Conservation (phyloP, 1,139 yeast species). For the Blastobotrys serpentis region DNA sequence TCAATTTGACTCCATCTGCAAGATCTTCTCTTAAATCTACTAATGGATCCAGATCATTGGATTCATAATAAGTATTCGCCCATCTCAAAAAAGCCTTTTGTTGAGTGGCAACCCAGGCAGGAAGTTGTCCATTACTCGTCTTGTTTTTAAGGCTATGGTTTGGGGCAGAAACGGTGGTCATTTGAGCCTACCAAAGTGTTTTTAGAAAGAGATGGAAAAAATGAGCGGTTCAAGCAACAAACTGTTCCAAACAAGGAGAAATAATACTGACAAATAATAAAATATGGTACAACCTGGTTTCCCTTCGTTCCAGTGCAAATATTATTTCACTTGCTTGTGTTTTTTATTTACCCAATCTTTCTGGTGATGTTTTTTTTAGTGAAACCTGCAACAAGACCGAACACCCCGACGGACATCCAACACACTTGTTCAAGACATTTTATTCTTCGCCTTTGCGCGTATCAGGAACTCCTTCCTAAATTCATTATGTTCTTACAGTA, state of each 20-base stretch:
- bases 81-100: conserved; percentile 43
- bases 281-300: neutral
- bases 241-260: neutral
- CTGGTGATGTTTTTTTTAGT: neutral
- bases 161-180: conserved; percentile 14
- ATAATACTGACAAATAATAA: conserved; percentile 3
- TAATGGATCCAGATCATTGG: conserved; percentile 32
- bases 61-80: conserved; percentile 41
- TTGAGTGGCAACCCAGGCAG: conserved; percentile 44
- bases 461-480: no score
- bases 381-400: conserved; percentile 4
- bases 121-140: conserved; percentile 21
- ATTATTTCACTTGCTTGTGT: conserved; percentile 3
- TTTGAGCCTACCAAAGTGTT: conserved; percentile 3
- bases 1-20: conserved; percentile 38
- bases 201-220: conserved; percentile 3
- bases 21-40: conserved; percentile 35
- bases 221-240: no score
- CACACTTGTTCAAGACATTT: neutral
- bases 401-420: neutral
- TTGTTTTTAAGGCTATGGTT: conserved; percentile 11
- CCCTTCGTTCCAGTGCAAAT: conserved; percentile 2
- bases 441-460: no score
- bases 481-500: neutral
- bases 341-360: conserved; percentile 3